A percentile compares a stretch with the other conserved stretches of the same genome.
These are phyloP conservation scores for Exobasidium cylindrosporum DNA, from an alignment of 1,284 basidiomycete genomes.

Conservation along the genomic window DNA sequence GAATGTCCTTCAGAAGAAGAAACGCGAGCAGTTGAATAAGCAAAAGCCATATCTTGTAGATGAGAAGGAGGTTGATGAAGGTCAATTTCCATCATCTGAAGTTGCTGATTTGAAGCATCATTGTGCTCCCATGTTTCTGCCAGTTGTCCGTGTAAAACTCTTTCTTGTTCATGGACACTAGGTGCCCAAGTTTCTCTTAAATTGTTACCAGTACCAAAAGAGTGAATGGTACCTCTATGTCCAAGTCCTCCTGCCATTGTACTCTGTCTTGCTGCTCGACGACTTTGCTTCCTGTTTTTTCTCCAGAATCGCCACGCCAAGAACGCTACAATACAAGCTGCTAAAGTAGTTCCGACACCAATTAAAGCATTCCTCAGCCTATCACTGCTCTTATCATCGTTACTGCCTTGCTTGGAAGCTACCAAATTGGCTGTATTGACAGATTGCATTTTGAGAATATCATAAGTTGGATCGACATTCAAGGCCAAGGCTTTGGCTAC, in stretches of 20 bases:
- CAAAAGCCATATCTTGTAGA: neutral
- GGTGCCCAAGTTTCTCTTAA: constrained; percentile 45
- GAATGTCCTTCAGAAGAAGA: neutral
- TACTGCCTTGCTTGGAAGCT: constrained; percentile 10
- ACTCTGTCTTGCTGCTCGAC: neutral
- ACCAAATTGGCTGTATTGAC: constrained; percentile 12
- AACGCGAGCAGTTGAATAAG: neutral
- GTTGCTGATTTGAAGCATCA: neutral
- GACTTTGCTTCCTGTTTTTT: constrained; percentile 16
- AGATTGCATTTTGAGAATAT: constrained; percentile 24
- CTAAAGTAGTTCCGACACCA: constrained; percentile 38
- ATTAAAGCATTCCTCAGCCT: constrained; percentile 39
- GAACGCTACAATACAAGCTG: constrained; percentile 24
- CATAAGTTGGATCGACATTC: constrained; percentile 41
- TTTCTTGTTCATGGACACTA: constrained; percentile 26
- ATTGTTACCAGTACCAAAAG: constrained; percentile 18
- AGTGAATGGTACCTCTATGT: constrained; percentile 7
- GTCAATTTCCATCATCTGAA: constrained; percentile 8
- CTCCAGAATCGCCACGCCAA: constrained; percentile 30
- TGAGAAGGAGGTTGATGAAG: neutral
- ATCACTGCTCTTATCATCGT: constrained; percentile 6
- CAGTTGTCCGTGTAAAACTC: constrained; percentile 19
- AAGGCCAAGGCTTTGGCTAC: constrained; percentile 40
- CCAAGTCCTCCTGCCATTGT: neutral
- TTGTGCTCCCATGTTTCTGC: constrained; percentile 21